phyloP scores from a whole-genome alignment of 805 yeast genomes.

The Lachancea quebecensis region DNA sequence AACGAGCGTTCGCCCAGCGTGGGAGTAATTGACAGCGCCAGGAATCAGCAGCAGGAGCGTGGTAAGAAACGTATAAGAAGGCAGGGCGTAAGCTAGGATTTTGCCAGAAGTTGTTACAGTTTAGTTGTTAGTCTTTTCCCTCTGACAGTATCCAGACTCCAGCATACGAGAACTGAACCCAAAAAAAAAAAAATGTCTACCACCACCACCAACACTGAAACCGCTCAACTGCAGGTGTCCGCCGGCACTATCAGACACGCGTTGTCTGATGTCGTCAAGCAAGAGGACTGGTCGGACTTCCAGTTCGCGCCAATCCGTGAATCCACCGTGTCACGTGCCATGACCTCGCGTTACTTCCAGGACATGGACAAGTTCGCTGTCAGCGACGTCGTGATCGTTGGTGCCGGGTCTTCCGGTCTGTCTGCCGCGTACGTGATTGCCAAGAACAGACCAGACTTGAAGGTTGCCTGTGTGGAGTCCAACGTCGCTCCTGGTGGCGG shows the following conservation, averaged over 20 bases:
- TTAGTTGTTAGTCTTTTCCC: no score
- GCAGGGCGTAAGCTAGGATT: not conserved
- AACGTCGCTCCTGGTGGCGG: slow-evolving; percentile 79
- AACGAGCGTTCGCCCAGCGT: not conserved
- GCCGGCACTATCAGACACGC: slow-evolving; percentile 17
- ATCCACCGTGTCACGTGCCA: slow-evolving; percentile 72
- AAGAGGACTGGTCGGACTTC: slow-evolving; percentile 58
- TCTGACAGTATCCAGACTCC: not conserved
- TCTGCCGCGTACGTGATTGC: slow-evolving; percentile 71
- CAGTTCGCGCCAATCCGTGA: slow-evolving; percentile 68
- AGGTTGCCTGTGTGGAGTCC: slow-evolving; percentile 67
- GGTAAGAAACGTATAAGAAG: not conserved
- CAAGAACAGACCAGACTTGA: slow-evolving; percentile 66
- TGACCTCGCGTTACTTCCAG: slow-evolving; percentile 67
- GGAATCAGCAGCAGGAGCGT: not conserved
- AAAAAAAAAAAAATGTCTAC: not conserved
- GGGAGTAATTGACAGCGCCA: not conserved
- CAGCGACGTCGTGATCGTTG: slow-evolving; percentile 66
- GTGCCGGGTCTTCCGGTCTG: slow-evolving; percentile 74
- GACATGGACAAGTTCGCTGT: slow-evolving; percentile 71
- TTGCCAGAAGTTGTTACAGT: no score
- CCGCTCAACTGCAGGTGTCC: slow-evolving; percentile 8
- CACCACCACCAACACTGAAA: slow-evolving; percentile 8
- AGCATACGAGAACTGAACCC: not conserved
- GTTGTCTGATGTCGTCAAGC: slow-evolving; percentile 27